Evolutionary conservation across 176 grass and related monocot genomes (phyloP), one percentile per base, ranked within the genome.

Genomic region (Avena atlantica): DNA sequence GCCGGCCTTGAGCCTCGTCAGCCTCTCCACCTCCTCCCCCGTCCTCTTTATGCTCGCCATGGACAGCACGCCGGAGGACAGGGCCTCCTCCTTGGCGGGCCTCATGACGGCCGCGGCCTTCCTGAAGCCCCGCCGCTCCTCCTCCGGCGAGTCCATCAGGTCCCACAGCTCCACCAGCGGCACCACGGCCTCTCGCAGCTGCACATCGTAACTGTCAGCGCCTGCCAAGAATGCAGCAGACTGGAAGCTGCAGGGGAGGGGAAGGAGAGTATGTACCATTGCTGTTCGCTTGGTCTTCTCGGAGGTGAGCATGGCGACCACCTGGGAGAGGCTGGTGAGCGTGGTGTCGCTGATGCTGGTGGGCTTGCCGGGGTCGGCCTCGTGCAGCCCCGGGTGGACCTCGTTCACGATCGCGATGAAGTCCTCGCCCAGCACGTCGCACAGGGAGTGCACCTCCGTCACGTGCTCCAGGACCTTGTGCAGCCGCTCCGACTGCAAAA

Each of bases 271-370:
- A 4, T 11, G 65, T 60, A 92, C 87, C 87, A 87, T 92, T 68
- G 87, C 57, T 4, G 79, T 27, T 8, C 91, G 65, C 58, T 86
- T 89, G 66, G 63, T 29, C 80, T 84, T 92, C 87, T 92, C 91
- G 20, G 92, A 70, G 9, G 57, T 70, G 78, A 93, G 89, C 88
- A 76, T 84, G 1, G 79, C 78, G 29, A 91, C 83, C 68, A 78
- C 79, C 74, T 89, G 86, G 19, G 88, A 56, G 84, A 93, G 92
- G 79, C 86, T 88, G 74, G 20, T 24, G 34, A 93, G 89, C 29
- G 89, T 93, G 86, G 9, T 36, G 86, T 93, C 86, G 79, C 92
- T 93, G 89, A 93, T 91, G 80, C 89, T 93, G 60, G 92, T 91
- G 74, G 89, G 89, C 76, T 88, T 88, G 66, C 83, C 89, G 14